Evolutionary conservation across 2,329 filamentous ascomycete genomes (phyloP).

Genomic region (Penicillium sclerotiorum): DNA sequence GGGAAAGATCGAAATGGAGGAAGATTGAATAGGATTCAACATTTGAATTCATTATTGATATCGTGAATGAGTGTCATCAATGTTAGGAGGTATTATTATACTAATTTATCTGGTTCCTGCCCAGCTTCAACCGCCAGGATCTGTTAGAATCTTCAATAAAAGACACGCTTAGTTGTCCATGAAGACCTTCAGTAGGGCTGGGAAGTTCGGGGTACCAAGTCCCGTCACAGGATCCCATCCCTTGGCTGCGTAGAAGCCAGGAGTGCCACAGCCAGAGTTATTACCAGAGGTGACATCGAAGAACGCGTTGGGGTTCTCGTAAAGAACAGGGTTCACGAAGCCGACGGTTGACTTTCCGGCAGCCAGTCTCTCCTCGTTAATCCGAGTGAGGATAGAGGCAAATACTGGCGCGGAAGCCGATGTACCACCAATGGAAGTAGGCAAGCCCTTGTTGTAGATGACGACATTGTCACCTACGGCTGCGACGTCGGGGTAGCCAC

Average conservation of each 20-base stretch:
- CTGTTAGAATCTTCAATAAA: too few relatives aligned
- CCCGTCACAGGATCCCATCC: slow-evolving; percentile 41
- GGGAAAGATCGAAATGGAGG: too few relatives aligned
- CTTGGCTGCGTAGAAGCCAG: slow-evolving; percentile 29
- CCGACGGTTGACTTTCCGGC: slow-evolving; percentile 55
- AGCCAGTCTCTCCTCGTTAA: slow-evolving; percentile 58
- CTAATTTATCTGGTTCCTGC: too few relatives aligned
- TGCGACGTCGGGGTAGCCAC: slow-evolving; percentile 40
- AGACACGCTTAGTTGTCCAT: slow-evolving; percentile 16
- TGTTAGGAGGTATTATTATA: too few relatives aligned
- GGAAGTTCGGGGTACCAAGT: slow-evolving; percentile 38
- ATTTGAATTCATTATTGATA: too few relatives aligned
- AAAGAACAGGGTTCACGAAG: slow-evolving; percentile 54
- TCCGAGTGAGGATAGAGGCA: slow-evolving; percentile 57
- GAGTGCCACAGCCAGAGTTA: slow-evolving; percentile 34
- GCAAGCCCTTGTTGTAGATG: slow-evolving; percentile 28
- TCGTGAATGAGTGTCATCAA: too few relatives aligned
- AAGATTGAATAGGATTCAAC: too few relatives aligned
- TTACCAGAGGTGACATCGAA: slow-evolving; percentile 34
- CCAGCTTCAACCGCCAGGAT: too few relatives aligned
- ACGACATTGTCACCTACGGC: slow-evolving; percentile 41
- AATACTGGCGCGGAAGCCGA: slow-evolving; percentile 58
- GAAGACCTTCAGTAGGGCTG: slow-evolving; percentile 35
- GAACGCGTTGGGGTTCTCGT: slow-evolving; percentile 34
- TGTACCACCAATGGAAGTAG: slow-evolving; percentile 32